Percentiles rank a stretch among this genome's conserved stretches.
Conservation (phyloP, 441 rosid genomes). For the Euphorbia neoarborescens region DNA sequence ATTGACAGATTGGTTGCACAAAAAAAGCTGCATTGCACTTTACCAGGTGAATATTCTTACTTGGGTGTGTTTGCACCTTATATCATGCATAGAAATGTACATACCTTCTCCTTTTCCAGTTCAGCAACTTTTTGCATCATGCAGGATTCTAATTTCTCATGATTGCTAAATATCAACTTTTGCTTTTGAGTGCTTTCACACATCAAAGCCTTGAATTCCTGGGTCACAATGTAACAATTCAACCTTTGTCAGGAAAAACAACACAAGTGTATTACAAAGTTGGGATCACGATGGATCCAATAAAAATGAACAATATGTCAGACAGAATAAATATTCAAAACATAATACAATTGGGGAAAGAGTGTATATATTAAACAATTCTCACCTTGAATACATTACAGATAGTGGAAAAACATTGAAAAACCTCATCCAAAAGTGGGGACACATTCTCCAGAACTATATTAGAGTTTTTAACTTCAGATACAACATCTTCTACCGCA, state of each 20-base stretch:
- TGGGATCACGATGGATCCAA: neutral
- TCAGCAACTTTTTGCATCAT: conserved; percentile 43
- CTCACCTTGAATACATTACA: conserved; percentile 50
- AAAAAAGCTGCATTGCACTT: conserved; percentile 35
- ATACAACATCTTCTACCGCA: conserved; percentile 48
- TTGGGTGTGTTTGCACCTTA: neutral
- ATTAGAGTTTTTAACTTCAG: conserved; percentile 45
- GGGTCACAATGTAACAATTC: conserved; percentile 19
- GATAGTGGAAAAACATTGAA: conserved; percentile 41
- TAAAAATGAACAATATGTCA: neutral
- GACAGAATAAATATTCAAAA: neutral
- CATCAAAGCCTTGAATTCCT: conserved; percentile 54
- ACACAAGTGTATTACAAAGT: neutral
- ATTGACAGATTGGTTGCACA: conserved; percentile 37
- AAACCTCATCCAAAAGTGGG: conserved; percentile 51
- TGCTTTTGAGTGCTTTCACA: conserved; percentile 43
- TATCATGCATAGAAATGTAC: neutral
- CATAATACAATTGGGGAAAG: neutral
- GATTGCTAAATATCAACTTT: conserved; percentile 33
- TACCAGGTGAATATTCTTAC: neutral
- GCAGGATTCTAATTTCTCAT: conserved; percentile 32
- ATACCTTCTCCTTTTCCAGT: conserved; percentile 66
- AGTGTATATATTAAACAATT: conserved; percentile 17
- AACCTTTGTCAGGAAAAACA: conserved; percentile 12
- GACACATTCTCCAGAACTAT: conserved; percentile 38